Conservation (phyloP, 441 rosid genomes). For the Erodium texanum region DNA sequence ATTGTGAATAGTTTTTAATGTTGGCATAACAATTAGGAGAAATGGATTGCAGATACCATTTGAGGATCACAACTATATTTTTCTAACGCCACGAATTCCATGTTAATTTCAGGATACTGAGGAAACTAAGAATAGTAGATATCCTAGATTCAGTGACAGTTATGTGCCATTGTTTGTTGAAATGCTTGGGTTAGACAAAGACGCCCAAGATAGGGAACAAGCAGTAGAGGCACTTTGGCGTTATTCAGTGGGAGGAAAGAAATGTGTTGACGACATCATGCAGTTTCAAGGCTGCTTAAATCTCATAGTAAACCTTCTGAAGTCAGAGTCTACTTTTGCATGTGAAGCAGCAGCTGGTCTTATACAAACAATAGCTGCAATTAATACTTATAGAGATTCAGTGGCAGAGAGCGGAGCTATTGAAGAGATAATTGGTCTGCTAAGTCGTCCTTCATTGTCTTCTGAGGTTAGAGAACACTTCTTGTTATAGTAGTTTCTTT, state of each 20-base stretch:
- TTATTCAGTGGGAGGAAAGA: conserved; percentile 70
- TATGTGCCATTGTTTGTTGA: conserved; percentile 64
- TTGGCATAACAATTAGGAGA: background rate
- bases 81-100: background rate
- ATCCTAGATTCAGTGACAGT: conserved; percentile 44
- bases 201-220: conserved; percentile 71
- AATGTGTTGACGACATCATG: conserved; percentile 60
- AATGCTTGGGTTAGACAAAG: conserved; percentile 82
- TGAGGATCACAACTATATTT: background rate
- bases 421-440: conserved; percentile 59
- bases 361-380: conserved; percentile 50
- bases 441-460: conserved; percentile 49
- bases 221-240: conserved; percentile 67
- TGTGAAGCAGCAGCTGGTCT: conserved; percentile 86
- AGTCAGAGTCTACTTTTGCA: conserved; percentile 45
- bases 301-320: conserved; percentile 61
- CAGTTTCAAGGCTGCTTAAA: conserved; percentile 67
- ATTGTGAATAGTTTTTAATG: background rate
- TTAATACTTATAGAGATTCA: conserved; percentile 53
- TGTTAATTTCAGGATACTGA: conserved; percentile 34
- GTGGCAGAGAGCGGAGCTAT: conserved; percentile 74
- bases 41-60: background rate
- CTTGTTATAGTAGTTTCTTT: conserved; percentile 20
- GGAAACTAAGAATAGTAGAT: conserved; percentile 22
- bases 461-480: conserved; percentile 50